These are phyloP conservation scores for Melanomma pulvis-pyrius DNA, from an alignment of 495 filamentous ascomycete species.

Conservation along the genomic window DNA sequence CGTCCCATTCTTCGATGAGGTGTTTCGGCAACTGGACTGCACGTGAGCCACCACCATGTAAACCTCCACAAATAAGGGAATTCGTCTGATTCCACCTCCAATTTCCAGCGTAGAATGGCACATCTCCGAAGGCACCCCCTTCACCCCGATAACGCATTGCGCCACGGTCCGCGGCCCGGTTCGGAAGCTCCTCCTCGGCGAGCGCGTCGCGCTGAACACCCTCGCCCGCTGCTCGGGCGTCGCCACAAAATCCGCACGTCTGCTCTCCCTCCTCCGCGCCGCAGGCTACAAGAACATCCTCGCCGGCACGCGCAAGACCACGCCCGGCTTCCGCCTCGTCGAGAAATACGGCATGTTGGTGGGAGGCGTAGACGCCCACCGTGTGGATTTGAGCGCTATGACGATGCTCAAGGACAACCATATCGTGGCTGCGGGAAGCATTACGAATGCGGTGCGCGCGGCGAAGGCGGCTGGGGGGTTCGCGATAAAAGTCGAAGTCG, in stretches of 20 bases:
- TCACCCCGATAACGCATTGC: slow-evolving; percentile 60
- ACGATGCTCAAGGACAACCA: slow-evolving; percentile 99
- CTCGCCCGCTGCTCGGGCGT: slow-evolving; percentile 92
- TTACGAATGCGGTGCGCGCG: slow-evolving; percentile 77
- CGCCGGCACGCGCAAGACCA: slow-evolving; percentile 96
- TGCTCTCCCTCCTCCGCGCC: slow-evolving; percentile 57
- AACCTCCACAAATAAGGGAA: background rate
- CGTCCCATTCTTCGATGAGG: slow-evolving; percentile 92
- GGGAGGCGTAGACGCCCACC: slow-evolving; percentile 86
- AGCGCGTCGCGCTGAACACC: slow-evolving; percentile 89
- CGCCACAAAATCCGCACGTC: slow-evolving; percentile 64
- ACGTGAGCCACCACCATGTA: slow-evolving; percentile 50
- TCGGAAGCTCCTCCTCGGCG: slow-evolving; percentile 83
- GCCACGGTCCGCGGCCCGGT: slow-evolving; percentile 88
- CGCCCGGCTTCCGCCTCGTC: slow-evolving; percentile 90
- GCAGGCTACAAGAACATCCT: slow-evolving; percentile 79
- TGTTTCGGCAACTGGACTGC: slow-evolving; percentile 88
- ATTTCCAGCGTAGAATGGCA: slow-evolving; percentile 77
- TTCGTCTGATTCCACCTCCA: background rate
- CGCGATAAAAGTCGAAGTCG: slow-evolving; percentile 91
- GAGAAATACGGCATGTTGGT: slow-evolving; percentile 98
- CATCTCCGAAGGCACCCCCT: slow-evolving; percentile 68
- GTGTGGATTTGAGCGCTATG: slow-evolving; percentile 91
- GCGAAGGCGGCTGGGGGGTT: slow-evolving; percentile 87
- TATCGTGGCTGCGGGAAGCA: slow-evolving; percentile 77